Percentiles rank a stretch among this genome's conserved stretches.
phyloP scores from a whole-genome alignment of 345 rosid genomes.

The Eucalyptus sp. region DNA sequence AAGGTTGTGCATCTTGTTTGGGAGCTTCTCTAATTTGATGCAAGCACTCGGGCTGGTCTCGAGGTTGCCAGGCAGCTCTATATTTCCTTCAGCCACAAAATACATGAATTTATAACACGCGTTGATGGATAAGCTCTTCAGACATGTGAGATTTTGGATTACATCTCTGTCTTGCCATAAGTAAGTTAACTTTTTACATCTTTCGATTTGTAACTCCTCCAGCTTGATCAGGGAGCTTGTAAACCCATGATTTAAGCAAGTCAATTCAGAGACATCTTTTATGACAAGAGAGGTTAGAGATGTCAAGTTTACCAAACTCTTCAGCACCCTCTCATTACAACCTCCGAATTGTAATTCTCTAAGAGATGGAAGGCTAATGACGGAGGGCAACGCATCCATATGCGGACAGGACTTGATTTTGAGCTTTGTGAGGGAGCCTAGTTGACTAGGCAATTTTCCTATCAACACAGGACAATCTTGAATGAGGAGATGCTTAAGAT shows the following conservation, averaged over 20 bases:
- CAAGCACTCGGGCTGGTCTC: fast-evolving
- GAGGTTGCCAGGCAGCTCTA: not conserved
- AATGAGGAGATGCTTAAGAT: not conserved
- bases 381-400: not conserved
- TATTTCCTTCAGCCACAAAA: not conserved
- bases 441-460: not conserved
- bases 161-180: too few species aligned
- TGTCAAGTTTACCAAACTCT: not conserved
- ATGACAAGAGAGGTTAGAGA: not conserved
- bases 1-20: not conserved
- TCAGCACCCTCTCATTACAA: not conserved
- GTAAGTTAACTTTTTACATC: too few species aligned
- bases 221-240: not conserved
- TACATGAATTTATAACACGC: fast-evolving
- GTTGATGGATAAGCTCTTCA: fast-evolving
- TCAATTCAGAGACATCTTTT: not conserved
- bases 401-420: not conserved
- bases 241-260: not conserved
- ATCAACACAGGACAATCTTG: not conserved
- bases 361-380: not conserved
- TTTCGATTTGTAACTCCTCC: fast-evolving
- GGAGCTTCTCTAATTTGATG: not conserved
- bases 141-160: too few species aligned
- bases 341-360: too few species aligned
- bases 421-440: not conserved